phyloP scores from a whole-genome alignment of 371 early-diverging fungal genomes.

The Apophysomyces variabilis region DNA sequence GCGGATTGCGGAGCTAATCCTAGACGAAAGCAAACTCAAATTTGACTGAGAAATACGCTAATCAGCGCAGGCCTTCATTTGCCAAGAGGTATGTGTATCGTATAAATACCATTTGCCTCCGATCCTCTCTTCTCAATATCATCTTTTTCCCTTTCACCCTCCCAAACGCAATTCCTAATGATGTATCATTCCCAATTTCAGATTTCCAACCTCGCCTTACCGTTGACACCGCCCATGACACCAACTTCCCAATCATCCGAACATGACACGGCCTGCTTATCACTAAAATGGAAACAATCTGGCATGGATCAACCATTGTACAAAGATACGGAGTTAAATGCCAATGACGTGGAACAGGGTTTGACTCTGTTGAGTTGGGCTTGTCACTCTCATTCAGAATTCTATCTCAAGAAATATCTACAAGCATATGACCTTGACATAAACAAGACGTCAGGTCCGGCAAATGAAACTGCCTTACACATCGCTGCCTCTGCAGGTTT shows the following conservation, averaged over 20 bases:
- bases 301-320: neutral
- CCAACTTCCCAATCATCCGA: neutral
- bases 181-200: neutral
- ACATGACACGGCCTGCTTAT: neutral
- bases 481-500: slow-evolving; percentile 44
- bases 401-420: slow-evolving; percentile 25
- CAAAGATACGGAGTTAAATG: neutral
- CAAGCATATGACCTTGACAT: slow-evolving; percentile 29
- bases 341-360: slow-evolving; percentile 10
- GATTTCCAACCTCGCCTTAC: neutral
- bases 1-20: neutral
- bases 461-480: slow-evolving; percentile 43
- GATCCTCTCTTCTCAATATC: neutral
- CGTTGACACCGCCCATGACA: neutral
- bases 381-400: slow-evolving; percentile 33
- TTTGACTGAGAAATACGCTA: neutral
- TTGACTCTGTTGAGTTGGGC: slow-evolving; percentile 42
- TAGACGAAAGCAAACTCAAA: neutral
- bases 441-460: slow-evolving; percentile 24
- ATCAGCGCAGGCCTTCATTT: neutral
- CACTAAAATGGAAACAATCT: slow-evolving; percentile 1
- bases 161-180: neutral
- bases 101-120: neutral
- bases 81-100: slow-evolving; percentile 6
- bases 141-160: neutral